These are phyloP conservation scores for Huntiella abstrusa DNA, from an alignment of 2,329 filamentous ascomycete species.

Conservation along the genomic window DNA sequence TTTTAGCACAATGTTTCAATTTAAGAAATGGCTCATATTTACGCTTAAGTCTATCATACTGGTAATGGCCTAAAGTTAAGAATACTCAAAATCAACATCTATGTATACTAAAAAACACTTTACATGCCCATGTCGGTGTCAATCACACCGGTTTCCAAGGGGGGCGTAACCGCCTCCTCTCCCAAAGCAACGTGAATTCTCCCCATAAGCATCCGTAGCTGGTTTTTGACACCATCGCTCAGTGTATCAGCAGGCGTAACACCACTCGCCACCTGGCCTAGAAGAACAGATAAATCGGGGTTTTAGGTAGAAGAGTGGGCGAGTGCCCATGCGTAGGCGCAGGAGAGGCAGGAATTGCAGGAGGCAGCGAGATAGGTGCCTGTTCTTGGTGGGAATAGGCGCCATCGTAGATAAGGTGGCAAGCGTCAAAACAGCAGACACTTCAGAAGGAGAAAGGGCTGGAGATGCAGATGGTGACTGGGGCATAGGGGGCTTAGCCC, in stretches of 20 bases:
- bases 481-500: too few relatives aligned
- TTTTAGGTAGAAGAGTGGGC: slow-evolving; percentile 1
- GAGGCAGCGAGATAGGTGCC: background rate
- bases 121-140: too few relatives aligned
- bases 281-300: slow-evolving; percentile 25
- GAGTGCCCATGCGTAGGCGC: slow-evolving; percentile 3
- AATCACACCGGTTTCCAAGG: background rate
- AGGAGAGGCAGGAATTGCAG: slow-evolving; percentile 8
- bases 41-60: too few relatives aligned
- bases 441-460: background rate
- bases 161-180: slow-evolving; percentile 9
- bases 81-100: too few relatives aligned
- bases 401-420: background rate
- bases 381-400: background rate
- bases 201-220: slow-evolving; percentile 22
- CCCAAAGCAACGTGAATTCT: slow-evolving; percentile 7
- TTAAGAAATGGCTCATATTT: too few relatives aligned
- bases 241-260: slow-evolving; percentile 22
- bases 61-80: too few relatives aligned
- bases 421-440: slow-evolving; percentile 5
- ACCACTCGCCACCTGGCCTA: slow-evolving; percentile 26
- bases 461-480: background rate
- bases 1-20: too few relatives aligned
- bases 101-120: too few relatives aligned
- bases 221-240: slow-evolving; percentile 22